Evolutionary conservation across 2,329 filamentous ascomycete genomes (phyloP).

Genomic region (Beauveria medogensis): DNA sequence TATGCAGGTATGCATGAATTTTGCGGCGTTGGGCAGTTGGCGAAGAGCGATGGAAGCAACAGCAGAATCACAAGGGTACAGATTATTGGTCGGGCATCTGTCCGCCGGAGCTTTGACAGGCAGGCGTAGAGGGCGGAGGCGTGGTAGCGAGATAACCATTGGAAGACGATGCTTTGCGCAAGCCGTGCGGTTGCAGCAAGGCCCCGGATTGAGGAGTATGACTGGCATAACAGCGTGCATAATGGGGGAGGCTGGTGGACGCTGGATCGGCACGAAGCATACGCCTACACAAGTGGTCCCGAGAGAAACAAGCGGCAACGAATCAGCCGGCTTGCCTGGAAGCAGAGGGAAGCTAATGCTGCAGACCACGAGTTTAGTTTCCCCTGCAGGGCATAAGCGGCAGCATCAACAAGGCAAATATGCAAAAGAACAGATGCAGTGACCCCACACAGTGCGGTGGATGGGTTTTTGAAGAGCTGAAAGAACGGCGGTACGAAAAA

Average conservation of each 20-base stretch:
- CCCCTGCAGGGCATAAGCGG: background rate
- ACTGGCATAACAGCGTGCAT: conserved; percentile 3
- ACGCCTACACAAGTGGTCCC: background rate
- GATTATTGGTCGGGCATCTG: background rate
- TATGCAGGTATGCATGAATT: background rate
- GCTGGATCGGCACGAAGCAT: background rate
- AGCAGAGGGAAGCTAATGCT: background rate
- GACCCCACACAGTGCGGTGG: background rate
- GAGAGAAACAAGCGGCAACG: background rate
- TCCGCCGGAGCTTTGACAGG: background rate
- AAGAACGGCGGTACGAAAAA: background rate
- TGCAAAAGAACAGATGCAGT: background rate
- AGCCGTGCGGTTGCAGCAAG: background rate
- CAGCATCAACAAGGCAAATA: background rate
- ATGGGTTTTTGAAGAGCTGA: background rate
- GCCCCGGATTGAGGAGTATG: conserved; percentile 2
- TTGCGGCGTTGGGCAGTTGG: background rate
- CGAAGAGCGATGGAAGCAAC: background rate
- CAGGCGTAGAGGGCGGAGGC: background rate
- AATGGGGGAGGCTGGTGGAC: background rate
- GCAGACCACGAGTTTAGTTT: background rate
- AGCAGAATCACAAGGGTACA: background rate
- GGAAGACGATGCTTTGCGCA: background rate
- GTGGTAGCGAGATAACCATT: background rate
- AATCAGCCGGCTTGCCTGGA: background rate